Percentiles rank a stretch among this genome's conserved stretches.
phyloP scores from a whole-genome alignment of 2,329 filamentous ascomycete species.

The Thermoascus crustaceus region DNA sequence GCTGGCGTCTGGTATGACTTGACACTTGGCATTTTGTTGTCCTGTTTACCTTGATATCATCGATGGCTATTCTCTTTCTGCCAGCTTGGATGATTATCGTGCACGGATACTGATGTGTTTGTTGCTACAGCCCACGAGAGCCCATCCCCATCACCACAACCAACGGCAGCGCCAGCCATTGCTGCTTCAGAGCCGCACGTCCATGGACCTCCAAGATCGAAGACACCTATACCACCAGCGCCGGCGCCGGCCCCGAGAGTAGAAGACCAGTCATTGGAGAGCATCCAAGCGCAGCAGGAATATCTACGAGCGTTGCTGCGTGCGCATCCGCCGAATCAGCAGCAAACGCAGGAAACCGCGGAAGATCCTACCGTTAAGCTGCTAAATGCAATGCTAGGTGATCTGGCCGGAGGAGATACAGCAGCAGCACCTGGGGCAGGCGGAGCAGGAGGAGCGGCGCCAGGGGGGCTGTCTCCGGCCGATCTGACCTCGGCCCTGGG shows the following conservation, averaged over 20 bases:
- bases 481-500: constrained; percentile 37
- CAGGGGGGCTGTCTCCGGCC: constrained; percentile 15
- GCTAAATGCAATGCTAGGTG: constrained; percentile 28
- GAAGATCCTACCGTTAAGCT: constrained; percentile 32
- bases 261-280: constrained; percentile 23
- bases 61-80: background rate
- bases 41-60: background rate
- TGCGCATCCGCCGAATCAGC: constrained; percentile 14
- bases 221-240: constrained; percentile 20
- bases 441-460: constrained; percentile 7
- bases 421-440: too few relatives aligned
- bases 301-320: constrained; percentile 16
- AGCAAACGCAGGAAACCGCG: constrained; percentile 9
- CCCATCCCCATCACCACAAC: constrained; percentile 2
- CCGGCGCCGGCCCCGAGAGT: constrained; percentile 15
- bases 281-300: constrained; percentile 19
- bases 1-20: constrained; percentile 30
- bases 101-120: background rate
- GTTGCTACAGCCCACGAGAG: constrained; percentile 3
- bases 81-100: background rate
- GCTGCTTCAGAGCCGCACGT: constrained; percentile 15
- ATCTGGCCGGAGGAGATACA: constrained; percentile 14
- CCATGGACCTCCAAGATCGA: constrained; percentile 17
- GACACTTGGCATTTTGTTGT: background rate
- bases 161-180: constrained; percentile 3